Evolutionary conservation across 495 filamentous ascomycete genomes (phyloP), one percentile per base, ranked within the genome.

Genomic region (Penicillium soppii): DNA sequence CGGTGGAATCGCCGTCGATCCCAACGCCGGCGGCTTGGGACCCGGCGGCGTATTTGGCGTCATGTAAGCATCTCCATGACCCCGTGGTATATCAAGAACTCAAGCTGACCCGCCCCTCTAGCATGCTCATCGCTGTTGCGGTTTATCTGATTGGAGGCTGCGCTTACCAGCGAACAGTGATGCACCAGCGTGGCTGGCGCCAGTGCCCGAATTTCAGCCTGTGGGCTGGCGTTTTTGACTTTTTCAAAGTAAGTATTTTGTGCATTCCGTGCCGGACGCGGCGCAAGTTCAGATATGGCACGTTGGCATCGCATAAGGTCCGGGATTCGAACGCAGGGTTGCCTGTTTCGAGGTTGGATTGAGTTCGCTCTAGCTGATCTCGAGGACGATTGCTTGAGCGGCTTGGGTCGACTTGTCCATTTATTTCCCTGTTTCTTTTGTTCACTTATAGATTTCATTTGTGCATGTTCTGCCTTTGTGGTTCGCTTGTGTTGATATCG

Each of bases 101-200:
- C 20, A 26, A 52, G 61, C 59, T 62, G 44, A 61, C 21, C 40
- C 25, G 53, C 12, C 41, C 15, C 20, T 51, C 8, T 36, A 81
- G 79, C 47, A 76, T 75, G 38, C 49, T 84, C 32, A 90, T 96
- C 47, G 88, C 91, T 12, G 79, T 95, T 13, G 73, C 90, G 4
- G 95, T 91, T 19, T 99, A 99, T 70, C 67, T 96, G 32, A 73
- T 95, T 20, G 95, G 95, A 49, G 95, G 95, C 58, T 89, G 94
- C 61, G 88, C 95, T 30, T 99, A 97, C 70, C 91, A 97, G 63
- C 83, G 95, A 39, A 95, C 88, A 9, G 95, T 99, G 48, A 89
- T 91, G 73, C 89, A 97, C 65, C 91, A 95, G 47, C 79, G 95
- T 26, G 95, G 95, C 22, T 99, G 92, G 95, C 81, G 88, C 54